Evolutionary conservation across 257 asterid species (phyloP), one percentile per base, ranked within the genome.

Genomic region (Schizonepeta tenuifolia): DNA sequence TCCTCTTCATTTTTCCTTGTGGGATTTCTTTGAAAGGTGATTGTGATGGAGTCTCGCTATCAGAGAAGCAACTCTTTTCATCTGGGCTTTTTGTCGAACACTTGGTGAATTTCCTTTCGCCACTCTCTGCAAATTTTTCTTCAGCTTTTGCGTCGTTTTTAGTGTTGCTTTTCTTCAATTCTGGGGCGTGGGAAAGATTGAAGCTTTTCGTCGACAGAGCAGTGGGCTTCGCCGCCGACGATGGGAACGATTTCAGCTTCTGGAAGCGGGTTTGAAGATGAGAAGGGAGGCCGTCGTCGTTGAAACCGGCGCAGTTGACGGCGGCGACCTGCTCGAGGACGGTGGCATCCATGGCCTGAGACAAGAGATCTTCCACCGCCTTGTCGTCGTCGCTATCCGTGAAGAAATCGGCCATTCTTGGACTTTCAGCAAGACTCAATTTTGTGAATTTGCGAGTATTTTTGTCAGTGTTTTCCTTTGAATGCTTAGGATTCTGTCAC

Each of bases 351-450:
- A 82, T 88, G 0, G 97, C 93, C 63, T 88, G 96, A 43, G 97
- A 78, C 0, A 94, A 76, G 31, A 94, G 78, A 31, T 89, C 95
- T 7, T 89, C 88, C 65, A 88, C 95, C 24, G 96, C 91, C 84
- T 86, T 90, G 11, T 91, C 96, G 2, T 87, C 92, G 43, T 94
- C 97, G 70, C 96, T 91, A n/a, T 90, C 96, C 0, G 92, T 82
- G 31, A 91, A 78, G 70, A 83, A 89, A 89, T 81, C 91, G 7
- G 80, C 86, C 97, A 94, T 94, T 60, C 35, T 61, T 10, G 18
- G 65, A 51, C 1, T n/a, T n/a, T 12, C 62, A 8, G 55, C 15
- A 31, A 41, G 14, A 17, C 12, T 15, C 55, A 56, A 17, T 17
- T 54, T 7, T 22, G 47, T 28, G 69, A 22, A 15, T 46, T 60